phyloP scores from a whole-genome alignment of 2,329 filamentous ascomycete genomes.

The Bimuria novae-zelandiae region DNA sequence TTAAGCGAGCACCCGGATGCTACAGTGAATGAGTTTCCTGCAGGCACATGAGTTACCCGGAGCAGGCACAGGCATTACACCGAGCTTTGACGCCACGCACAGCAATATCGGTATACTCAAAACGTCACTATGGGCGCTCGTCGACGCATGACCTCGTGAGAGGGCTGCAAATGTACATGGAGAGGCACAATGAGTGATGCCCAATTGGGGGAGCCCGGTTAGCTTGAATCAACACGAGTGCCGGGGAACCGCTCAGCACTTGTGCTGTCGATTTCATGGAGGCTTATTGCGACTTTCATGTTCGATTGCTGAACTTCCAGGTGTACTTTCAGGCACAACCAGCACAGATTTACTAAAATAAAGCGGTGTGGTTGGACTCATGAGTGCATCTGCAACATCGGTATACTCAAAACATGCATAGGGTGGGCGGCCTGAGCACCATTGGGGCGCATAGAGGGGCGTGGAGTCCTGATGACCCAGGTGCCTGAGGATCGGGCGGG shows the following conservation, averaged over 20 bases:
- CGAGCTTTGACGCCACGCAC: constrained; percentile 3
- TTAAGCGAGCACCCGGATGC: constrained; percentile 1
- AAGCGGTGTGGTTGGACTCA: not conserved
- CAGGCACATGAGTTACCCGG: not conserved
- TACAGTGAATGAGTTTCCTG: not conserved
- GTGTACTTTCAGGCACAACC: no score
- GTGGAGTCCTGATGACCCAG: not conserved
- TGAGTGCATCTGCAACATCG: not conserved
- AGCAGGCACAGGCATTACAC: not conserved
- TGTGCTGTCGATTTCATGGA: no score
- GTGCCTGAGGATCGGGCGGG: not conserved
- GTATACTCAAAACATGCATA: constrained; percentile 1
- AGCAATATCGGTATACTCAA: constrained; percentile 2
- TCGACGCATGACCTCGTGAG: no score
- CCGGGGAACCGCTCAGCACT: no score
- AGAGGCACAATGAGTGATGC: no score
- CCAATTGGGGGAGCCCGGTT: no score
- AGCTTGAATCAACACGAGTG: no score
- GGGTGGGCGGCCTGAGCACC: constrained; percentile 1
- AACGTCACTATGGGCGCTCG: not conserved
- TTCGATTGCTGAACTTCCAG: no score
- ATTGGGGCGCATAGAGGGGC: not conserved
- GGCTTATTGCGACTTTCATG: no score
- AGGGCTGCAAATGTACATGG: no score
- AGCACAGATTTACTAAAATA: no score